phyloP scores from a whole-genome alignment of 2,329 filamentous ascomycete genomes.

The Atkinsonella texensis region DNA sequence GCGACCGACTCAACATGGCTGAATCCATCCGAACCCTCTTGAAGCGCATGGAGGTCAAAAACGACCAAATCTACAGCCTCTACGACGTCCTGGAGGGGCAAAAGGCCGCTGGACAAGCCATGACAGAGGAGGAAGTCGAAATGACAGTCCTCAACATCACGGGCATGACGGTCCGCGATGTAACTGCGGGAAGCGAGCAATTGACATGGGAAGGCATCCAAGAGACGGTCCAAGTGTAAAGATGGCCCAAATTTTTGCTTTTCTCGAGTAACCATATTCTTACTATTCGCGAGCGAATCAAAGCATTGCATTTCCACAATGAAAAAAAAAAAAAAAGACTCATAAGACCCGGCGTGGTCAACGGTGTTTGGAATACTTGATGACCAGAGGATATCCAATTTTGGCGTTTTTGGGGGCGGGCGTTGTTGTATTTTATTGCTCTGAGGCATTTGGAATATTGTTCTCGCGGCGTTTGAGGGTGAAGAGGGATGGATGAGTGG shows the following conservation, averaged over 20 bases:
- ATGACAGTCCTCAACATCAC: conserved; percentile 48
- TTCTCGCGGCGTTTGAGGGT: neutral
- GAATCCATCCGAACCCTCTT: conserved; percentile 49
- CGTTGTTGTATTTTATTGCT: neutral
- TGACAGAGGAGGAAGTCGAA: conserved; percentile 51
- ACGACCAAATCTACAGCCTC: conserved; percentile 68
- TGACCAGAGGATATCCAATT: neutral
- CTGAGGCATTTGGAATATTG: neutral
- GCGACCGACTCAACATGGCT: conserved; percentile 49
- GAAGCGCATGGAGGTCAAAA: conserved; percentile 56
- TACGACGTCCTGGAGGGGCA: conserved; percentile 78
- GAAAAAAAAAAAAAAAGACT: neutral
- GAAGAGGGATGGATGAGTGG: neutral
- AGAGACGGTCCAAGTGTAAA: conserved; percentile 13
- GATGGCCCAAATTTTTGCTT: neutral
- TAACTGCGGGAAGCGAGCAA: conserved; percentile 25
- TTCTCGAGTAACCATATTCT: neutral
- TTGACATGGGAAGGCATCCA: conserved; percentile 30
- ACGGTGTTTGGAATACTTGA: conserved; percentile 1
- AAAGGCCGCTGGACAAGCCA: conserved; percentile 50
- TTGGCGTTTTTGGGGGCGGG: neutral
- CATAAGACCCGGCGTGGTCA: conserved; percentile 1
- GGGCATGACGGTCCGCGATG: conserved; percentile 31
- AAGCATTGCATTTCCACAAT: neutral
- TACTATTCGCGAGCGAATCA: neutral